These are phyloP conservation scores for Metschnikowia chrysomelidarum DNA, from an alignment of 805 yeast genomes.

Conservation along the genomic window DNA sequence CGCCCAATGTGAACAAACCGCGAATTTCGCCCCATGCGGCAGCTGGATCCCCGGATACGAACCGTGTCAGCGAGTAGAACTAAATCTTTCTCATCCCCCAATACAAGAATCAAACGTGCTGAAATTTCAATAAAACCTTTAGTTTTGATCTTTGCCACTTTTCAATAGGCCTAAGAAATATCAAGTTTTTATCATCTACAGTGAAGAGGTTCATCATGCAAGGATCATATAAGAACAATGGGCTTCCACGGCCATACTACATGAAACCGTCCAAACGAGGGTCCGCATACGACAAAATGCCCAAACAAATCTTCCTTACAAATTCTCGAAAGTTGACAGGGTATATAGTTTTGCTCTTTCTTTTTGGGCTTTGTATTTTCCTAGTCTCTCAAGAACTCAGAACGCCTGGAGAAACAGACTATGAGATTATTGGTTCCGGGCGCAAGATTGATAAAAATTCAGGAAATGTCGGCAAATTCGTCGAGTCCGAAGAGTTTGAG, in stretches of 20 bases:
- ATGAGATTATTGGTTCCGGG: conserved; percentile 25
- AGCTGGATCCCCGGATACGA: no score
- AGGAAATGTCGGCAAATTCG: conserved; percentile 30
- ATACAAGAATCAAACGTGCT: no score
- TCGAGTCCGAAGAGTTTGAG: conserved; percentile 26
- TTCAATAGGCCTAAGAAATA: no score
- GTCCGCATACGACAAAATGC: conserved; percentile 36
- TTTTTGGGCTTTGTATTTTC: conserved; percentile 34
- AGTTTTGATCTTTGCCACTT: no score
- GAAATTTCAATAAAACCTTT: no score
- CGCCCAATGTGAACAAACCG: no score
- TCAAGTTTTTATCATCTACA: no score
- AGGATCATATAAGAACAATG: conserved; percentile 42
- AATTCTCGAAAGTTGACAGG: conserved; percentile 39
- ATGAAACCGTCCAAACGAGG: conserved; percentile 41
- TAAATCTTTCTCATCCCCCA: no score
- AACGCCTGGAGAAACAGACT: conserved; percentile 25
- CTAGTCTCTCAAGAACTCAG: conserved; percentile 38
- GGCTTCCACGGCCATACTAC: conserved; percentile 46
- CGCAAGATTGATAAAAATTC: conserved; percentile 15
- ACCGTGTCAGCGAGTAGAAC: no score
- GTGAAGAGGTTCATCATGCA: no score
- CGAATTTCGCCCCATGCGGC: no score
- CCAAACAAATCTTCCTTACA: conserved; percentile 32
- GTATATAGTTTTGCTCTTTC: conserved; percentile 32